Evolutionary conservation across 306 rosid genomes (phyloP).

Genomic region (Astragalus membranaceus): DNA sequence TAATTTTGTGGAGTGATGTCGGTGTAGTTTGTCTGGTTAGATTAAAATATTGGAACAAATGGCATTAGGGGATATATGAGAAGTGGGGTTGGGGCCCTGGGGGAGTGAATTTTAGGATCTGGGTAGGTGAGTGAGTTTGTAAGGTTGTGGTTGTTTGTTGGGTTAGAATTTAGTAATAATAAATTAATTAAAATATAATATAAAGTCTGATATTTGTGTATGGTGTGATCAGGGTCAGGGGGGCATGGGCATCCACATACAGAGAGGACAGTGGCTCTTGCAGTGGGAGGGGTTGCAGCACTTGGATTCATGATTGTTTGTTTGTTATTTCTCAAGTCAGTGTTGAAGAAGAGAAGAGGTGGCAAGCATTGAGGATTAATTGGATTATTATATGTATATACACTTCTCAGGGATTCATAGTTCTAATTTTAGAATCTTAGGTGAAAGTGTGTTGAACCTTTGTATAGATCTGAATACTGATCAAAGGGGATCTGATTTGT

Average conservation of each 20-base stretch:
- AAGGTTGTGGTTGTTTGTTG: not conserved
- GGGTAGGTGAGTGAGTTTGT: conserved; percentile 13
- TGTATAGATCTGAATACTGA: conserved; percentile 33
- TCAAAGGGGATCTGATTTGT: conserved; percentile 21
- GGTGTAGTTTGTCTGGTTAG: not conserved
- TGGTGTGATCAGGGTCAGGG: conserved; percentile 27
- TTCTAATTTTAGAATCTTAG: conserved; percentile 23
- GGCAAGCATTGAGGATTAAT: conserved; percentile 38
- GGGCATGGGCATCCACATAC: conserved; percentile 35
- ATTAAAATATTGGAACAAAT: conserved; percentile 16
- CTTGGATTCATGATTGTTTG: conserved; percentile 68
- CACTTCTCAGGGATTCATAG: conserved; percentile 1
- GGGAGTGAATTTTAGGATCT: conserved; percentile 15
- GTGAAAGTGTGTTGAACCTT: conserved; percentile 24
- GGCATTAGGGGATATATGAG: conserved; percentile 1
- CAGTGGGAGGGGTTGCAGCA: conserved; percentile 84
- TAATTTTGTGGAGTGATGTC: not conserved
- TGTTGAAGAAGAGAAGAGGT: conserved; percentile 49
- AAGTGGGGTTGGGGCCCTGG: conserved; percentile 23
- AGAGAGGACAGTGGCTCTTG: conserved; percentile 71
- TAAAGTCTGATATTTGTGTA: not conserved
- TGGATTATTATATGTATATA: conserved; percentile 15
- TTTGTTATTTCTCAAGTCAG: conserved; percentile 47
- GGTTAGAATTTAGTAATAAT: not conserved
- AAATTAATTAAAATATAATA: not conserved